Conservation (phyloP, 129 eudicot species). For the Calendula officinalis region DNA sequence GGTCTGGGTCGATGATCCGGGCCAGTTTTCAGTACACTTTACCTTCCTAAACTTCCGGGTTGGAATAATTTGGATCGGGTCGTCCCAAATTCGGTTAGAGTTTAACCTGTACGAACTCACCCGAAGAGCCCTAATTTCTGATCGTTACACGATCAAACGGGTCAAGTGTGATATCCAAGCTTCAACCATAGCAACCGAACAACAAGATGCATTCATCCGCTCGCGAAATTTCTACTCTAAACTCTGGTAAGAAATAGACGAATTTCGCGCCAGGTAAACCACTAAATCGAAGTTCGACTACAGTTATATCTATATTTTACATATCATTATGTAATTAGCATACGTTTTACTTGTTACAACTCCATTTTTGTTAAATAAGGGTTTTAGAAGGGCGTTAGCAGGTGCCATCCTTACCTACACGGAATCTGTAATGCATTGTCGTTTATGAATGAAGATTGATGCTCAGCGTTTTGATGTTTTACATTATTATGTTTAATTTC, state of each 20-base stretch:
- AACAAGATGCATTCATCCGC: background rate
- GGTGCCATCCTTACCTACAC: background rate
- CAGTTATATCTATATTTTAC: background rate
- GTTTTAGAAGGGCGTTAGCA: slow-evolving; percentile 29
- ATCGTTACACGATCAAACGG: slow-evolving; percentile 6
- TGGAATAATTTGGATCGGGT: too few relatives aligned
- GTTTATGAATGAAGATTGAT: background rate
- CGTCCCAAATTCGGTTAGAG: too few relatives aligned
- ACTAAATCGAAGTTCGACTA: background rate
- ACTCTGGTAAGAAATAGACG: background rate
- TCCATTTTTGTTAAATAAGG: slow-evolving; percentile 17
- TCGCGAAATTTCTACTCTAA: background rate
- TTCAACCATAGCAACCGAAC: slow-evolving; percentile 4
- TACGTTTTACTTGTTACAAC: background rate
- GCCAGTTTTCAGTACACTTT: too few relatives aligned
- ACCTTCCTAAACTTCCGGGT: too few relatives aligned
- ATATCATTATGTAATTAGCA: background rate
- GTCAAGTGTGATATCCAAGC: background rate
- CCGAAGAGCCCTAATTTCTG: background rate
- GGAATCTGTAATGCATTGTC: background rate
- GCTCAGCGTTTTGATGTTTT: background rate
- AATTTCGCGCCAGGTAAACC: background rate
- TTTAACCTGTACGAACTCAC: background rate
- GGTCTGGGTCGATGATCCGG: too few relatives aligned
- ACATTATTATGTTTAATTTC: slow-evolving; percentile 8